phyloP scores from a whole-genome alignment of 1,139 yeast genomes.

The Eremothecium gossypii region DNA sequence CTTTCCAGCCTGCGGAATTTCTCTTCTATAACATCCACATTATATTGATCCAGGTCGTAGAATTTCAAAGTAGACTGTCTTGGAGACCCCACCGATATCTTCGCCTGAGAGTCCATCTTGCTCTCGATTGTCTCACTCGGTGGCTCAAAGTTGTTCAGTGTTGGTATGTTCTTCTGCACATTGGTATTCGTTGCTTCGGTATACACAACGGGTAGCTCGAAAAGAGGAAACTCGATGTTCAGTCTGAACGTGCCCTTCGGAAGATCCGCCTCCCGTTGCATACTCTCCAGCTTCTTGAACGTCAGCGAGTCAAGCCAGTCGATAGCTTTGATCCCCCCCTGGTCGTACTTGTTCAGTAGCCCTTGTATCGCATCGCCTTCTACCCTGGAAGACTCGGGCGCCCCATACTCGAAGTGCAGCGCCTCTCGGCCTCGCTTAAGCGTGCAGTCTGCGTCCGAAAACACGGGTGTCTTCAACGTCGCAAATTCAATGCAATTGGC shows the following conservation, averaged over 20 bases:
- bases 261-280: conserved; percentile 28
- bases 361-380: conserved; percentile 41
- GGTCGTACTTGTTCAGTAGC: conserved; percentile 53
- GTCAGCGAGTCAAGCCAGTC: conserved; percentile 74
- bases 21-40: conserved; percentile 74
- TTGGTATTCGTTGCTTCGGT: conserved; percentile 40
- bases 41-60: conserved; percentile 57
- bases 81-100: conserved; percentile 28
- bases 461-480: conserved; percentile 49
- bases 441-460: conserved; percentile 41
- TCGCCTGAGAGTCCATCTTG: conserved; percentile 21
- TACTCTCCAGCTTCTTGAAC: conserved; percentile 46
- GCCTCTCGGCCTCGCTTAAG: conserved; percentile 52
- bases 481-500: conserved; percentile 46
- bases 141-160: conserved; percentile 24
- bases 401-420: conserved; percentile 32
- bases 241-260: conserved; percentile 37
- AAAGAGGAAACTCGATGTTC: conserved; percentile 62
- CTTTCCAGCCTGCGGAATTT: conserved; percentile 81
- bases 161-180: conserved; percentile 33
- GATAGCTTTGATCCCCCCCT: conserved; percentile 52
- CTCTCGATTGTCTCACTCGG: conserved; percentile 24
- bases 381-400: conserved; percentile 22
- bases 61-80: conserved; percentile 37
- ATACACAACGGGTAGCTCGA: conserved; percentile 74